Evolutionary conservation across 1,284 basidiomycete genomes (phyloP).

Genomic region (Malassezia psittaci): DNA sequence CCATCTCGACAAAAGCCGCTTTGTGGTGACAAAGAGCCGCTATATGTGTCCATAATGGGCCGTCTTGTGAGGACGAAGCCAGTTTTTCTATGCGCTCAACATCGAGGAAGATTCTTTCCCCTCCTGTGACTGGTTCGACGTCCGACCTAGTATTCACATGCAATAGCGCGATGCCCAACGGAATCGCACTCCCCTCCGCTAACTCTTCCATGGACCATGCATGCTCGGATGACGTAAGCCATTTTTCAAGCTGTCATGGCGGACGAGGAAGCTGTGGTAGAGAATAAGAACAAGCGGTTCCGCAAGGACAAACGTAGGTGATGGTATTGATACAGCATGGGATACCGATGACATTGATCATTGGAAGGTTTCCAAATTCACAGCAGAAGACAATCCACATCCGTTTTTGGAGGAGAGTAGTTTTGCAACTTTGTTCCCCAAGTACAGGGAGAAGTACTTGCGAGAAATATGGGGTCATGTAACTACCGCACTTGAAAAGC

Average conservation of each 20-base stretch:
- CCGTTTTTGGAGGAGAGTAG: conserved; percentile 89
- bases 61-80: not conserved
- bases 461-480: conserved; percentile 88
- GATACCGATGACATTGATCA: conserved; percentile 98
- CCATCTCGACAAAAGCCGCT: not conserved
- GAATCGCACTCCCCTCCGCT: not conserved
- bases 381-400: conserved; percentile 57
- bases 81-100: not conserved
- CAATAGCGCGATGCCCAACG: not conserved
- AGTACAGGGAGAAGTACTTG: conserved; percentile 93
- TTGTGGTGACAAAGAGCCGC: not conserved
- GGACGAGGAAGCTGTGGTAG: conserved; percentile 7
- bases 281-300: conserved; percentile 43
- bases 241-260: conserved; percentile 2
- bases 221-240: conserved; percentile 5
- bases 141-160: not conserved
- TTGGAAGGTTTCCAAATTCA: conserved; percentile 83
- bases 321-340: conserved; percentile 53
- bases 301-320: conserved; percentile 42
- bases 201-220: not conserved
- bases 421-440: conserved; percentile 95
- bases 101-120: not conserved
- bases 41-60: not conserved
- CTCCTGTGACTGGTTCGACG: not conserved
- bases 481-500: conserved; percentile 70